Percentiles rank a stretch among this genome's conserved stretches.
These are phyloP conservation scores for Conoideocrella luteorostrata DNA, from an alignment of 2,329 filamentous ascomycete genomes.

Conservation along the genomic window DNA sequence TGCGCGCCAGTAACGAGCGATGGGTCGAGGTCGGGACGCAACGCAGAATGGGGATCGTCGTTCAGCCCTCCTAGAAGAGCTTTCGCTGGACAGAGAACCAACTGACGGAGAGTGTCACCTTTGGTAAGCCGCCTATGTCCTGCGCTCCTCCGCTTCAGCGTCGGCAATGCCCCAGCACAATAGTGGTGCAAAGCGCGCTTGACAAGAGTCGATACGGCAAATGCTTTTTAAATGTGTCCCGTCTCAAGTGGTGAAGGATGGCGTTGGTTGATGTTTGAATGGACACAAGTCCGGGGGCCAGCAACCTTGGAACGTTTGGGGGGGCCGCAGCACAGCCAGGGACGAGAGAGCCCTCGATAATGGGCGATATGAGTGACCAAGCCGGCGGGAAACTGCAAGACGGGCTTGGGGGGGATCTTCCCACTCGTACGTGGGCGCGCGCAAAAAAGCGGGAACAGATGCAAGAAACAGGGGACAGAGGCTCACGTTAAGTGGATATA, in stretches of 20 bases:
- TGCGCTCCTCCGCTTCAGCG: conserved; percentile 6
- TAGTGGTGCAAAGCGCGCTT: conserved; percentile 4
- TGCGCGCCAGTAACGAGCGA: conserved; percentile 12
- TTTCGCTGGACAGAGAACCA: background rate
- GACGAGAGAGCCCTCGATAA: conserved; percentile 2
- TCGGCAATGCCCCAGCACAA: conserved; percentile 5
- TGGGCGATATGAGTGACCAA: conserved; percentile 3
- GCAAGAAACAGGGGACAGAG: conserved; percentile 1
- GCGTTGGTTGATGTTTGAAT: conserved; percentile 4
- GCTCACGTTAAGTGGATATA: conserved; percentile 1
- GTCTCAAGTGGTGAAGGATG: conserved; percentile 1
- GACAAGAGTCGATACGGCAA: background rate
- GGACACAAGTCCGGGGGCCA: background rate
- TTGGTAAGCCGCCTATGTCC: conserved; percentile 1
- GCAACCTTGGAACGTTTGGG: background rate
- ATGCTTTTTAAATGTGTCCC: background rate
- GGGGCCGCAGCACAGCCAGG: conserved; percentile 1
- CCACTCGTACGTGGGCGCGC: conserved; percentile 10
- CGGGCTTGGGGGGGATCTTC: conserved; percentile 15
- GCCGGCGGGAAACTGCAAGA: conserved; percentile 13
- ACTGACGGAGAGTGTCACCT: background rate
- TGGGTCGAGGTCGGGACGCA: conserved; percentile 16
- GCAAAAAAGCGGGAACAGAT: background rate
- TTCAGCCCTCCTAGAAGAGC: conserved; percentile 1
- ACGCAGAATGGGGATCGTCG: conserved; percentile 14